These are phyloP conservation scores for Ogataea kodamae DNA, from an alignment of 805 yeast species.

Conservation along the genomic window DNA sequence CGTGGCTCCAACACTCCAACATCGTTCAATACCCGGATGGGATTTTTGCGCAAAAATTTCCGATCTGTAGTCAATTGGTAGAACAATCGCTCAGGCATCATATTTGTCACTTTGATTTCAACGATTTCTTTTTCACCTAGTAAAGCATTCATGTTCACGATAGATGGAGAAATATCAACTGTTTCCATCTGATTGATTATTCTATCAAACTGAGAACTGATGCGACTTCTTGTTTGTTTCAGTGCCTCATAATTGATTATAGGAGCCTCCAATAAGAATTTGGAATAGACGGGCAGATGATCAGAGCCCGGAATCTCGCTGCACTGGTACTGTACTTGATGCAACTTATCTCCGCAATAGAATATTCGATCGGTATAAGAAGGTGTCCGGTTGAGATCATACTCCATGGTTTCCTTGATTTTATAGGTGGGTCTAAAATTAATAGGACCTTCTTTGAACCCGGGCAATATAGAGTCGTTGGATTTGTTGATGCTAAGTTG, in stretches of 20 bases:
- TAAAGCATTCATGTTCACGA: slow-evolving; percentile 40
- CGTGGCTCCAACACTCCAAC: slow-evolving; percentile 23
- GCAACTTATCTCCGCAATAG: slow-evolving; percentile 29
- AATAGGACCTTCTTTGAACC: slow-evolving; percentile 47
- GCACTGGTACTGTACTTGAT: slow-evolving; percentile 19
- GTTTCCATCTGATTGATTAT: slow-evolving; percentile 29
- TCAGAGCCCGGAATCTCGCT: slow-evolving; percentile 40
- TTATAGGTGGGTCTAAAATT: slow-evolving; percentile 56
- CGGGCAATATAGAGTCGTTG: slow-evolving; percentile 36
- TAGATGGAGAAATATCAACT: slow-evolving; percentile 43
- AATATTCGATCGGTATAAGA: slow-evolving; percentile 60
- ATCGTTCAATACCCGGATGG: slow-evolving; percentile 17
- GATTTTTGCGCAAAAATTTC: slow-evolving; percentile 19
- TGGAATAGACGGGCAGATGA: slow-evolving; percentile 52
- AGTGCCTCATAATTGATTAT: slow-evolving; percentile 38
- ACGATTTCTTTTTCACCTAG: slow-evolving; percentile 32
- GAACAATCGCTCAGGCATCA: slow-evolving; percentile 34
- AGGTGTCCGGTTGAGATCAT: slow-evolving; percentile 42
- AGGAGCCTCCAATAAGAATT: slow-evolving; percentile 31
- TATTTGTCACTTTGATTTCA: slow-evolving; percentile 32
- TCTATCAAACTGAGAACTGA: slow-evolving; percentile 32
- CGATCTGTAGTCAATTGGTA: slow-evolving; percentile 38
- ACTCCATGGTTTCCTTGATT: slow-evolving; percentile 26
- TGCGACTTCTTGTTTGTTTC: slow-evolving; percentile 33
- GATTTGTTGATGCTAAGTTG: slow-evolving; percentile 37